Base-by-base conservation (phyloP, 2,329 filamentous ascomycete genomes). In the Neofusicoccum kwambonambiense region DNA sequence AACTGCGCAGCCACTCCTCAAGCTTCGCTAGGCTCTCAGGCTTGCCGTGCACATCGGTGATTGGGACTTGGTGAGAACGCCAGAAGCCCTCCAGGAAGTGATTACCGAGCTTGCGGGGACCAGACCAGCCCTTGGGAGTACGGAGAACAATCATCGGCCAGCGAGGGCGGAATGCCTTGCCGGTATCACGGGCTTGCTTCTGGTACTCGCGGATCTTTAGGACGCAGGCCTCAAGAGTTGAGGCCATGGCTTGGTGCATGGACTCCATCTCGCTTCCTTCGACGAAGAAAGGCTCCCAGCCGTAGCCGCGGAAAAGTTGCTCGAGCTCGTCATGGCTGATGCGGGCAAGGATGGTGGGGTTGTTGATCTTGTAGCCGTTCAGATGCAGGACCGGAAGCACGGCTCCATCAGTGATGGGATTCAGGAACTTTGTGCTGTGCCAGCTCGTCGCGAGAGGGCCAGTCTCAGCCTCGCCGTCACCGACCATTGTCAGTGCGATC, bases 281-380 rank as follows among this genome's bases (percentile, higher is more conserved):
- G 54, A 93, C 90, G 70, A 93, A 92, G 77, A 92, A 92, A 8
- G 90, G 90, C 56, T 87, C 86, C 87, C 89, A 93, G 69, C 90
- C 90, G 71, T 92, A 93, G 35, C 90, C 90, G 47, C 85, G 68
- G 76, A 93, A 90, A 17, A 93, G 81, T 27, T 83, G 80, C 69
- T 87, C 84, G 5, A 93, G 82, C 77, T 93, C 90, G 67, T 90
- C 86, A 74, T 92, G 89, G 49, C 86, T 86, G 72, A 93, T 89
- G 69, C 90, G 87, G 13, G 90, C 87, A 15, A 93, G 84, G 0
- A 93, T 73, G 7, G 62, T 64, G 8, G 89, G 89, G 76, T 92
- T 91, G 81, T 91, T 91, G 81, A 93, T 93, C 82, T 93, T 93
- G 83, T 93, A 93, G 52, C 90, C 90, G 70, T 93, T 93, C 39